A percentile compares a stretch with the other conserved stretches of the same genome.
phyloP scores from a whole-genome alignment of 192 early-diverging fungal genomes.

The Funneliformis mosseae region DNA sequence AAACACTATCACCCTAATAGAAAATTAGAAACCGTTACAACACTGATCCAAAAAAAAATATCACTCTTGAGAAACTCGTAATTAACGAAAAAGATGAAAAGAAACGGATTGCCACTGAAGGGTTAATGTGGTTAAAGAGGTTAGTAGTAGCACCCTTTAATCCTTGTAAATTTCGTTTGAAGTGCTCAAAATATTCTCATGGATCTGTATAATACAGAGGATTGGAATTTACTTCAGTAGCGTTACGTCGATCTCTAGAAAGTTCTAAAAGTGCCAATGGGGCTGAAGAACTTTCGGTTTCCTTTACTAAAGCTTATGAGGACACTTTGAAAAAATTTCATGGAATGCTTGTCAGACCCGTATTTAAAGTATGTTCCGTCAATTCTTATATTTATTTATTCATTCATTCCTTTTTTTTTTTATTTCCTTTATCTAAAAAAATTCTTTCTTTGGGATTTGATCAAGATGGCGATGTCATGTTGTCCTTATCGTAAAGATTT shows the following conservation, averaged over 20 bases:
- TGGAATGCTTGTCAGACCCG: constrained; percentile 64
- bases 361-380: constrained; percentile 60
- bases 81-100: constrained; percentile 73
- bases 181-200: not conserved
- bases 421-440: constrained; percentile 9
- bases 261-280: constrained; percentile 28
- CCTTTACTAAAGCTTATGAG: constrained; percentile 76
- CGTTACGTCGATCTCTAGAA: constrained; percentile 60
- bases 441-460: not conserved
- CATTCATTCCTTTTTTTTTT: not conserved
- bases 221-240: constrained; percentile 76
- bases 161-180: not conserved
- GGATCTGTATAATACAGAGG: constrained; percentile 50
- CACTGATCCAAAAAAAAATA: constrained; percentile 64
- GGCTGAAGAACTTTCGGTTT: constrained; percentile 64
- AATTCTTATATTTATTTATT: constrained; percentile 2
- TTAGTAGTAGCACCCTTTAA: not conserved
- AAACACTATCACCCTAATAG: constrained; percentile 42
- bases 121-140: constrained; percentile 85
- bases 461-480: constrained; percentile 84
- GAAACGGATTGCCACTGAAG: constrained; percentile 86
- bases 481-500: constrained; percentile 90
- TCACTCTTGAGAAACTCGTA: constrained; percentile 84
- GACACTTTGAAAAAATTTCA: constrained; percentile 72
- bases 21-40: constrained; percentile 80